Evolutionary conservation across 2,329 filamentous ascomycete species (phyloP), one percentile per base, ranked within the genome.

Genomic region (Exophiala dermatitidis): DNA sequence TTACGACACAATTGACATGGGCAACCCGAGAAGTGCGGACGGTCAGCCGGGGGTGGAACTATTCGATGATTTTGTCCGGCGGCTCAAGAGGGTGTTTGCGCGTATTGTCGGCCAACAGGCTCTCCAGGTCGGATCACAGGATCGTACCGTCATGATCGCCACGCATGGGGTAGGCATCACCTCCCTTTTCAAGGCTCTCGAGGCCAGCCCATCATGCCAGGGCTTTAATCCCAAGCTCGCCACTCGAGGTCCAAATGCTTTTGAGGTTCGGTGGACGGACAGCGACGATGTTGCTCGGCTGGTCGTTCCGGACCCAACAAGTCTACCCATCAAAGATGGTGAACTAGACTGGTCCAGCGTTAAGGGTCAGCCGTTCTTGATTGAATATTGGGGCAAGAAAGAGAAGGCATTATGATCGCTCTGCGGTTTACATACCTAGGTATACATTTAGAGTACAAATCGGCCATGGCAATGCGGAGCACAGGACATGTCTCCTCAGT

Each of bases 91-190:
- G 19, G 40, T 32, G 9, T 58, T 58, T 46, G 53, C 45, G 1
- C 40, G 50, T 30, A 58, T 56, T 38, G 40, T 58, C 4, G 56
- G 46, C 29, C 9, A 9, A 42, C 49, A 58, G 42, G 50, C 46
- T 34, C 42, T 32, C 12, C 40, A 31, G 26, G 46, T 42, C 40
- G 46, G 19, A 12, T 28, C 33, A 31, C 36, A 48, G 38, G 53
- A 56, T 28, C 46, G 53, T 3, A 53, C 36, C 4, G 53, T 58
- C 9, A 9, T 58, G 50, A 48, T 58, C 4, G 56, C 56, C 26
- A 58, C 56, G 19, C 56, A 58, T 33, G 56, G 56, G 4, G 56
- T 58, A 28, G 53, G 45, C 12, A 58, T 58, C 40, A 58, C 56
- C 10, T 53, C 48, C 2, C 10, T 58, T 3, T 56, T 58, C 46